phyloP scores from a whole-genome alignment of 306 rosid genomes.

The Myrica gale region DNA sequence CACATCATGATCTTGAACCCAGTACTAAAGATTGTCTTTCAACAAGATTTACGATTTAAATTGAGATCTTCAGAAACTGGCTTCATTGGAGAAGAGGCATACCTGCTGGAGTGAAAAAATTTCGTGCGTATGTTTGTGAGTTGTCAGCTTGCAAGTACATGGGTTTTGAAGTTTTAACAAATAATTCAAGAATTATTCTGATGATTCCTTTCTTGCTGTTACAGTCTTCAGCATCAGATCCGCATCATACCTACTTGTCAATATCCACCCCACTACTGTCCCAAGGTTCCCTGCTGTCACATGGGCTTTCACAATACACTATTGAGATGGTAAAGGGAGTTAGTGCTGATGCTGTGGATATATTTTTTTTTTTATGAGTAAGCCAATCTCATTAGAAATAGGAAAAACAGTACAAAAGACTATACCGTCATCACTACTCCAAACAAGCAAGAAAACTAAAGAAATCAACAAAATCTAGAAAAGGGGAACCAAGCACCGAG shows the following conservation, averaged over 20 bases:
- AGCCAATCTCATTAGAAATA: too few relatives aligned
- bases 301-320: constrained; percentile 45
- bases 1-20: not conserved
- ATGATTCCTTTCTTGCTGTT: constrained; percentile 20
- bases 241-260: constrained; percentile 55
- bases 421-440: too few relatives aligned
- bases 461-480: too few relatives aligned
- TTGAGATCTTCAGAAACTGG: not conserved
- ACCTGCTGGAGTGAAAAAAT: not conserved
- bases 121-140: not conserved
- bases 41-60: not conserved
- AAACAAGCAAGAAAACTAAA: too few relatives aligned
- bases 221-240: constrained; percentile 64
- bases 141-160: not conserved
- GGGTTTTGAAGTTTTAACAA: constrained; percentile 13
- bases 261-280: constrained; percentile 66
- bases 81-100: not conserved
- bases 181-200: constrained; percentile 10
- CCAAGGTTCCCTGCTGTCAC: constrained; percentile 44
- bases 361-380: too few relatives aligned
- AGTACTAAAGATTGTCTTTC: not conserved
- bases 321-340: constrained; percentile 57
- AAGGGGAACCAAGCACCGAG: too few relatives aligned
- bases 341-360: constrained; percentile 48
- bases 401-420: too few relatives aligned